A percentile compares a stretch with the other conserved stretches of the same genome.
Evolutionary conservation across 139 green algal species (phyloP).

Genomic region (Tetraselmis striata): DNA sequence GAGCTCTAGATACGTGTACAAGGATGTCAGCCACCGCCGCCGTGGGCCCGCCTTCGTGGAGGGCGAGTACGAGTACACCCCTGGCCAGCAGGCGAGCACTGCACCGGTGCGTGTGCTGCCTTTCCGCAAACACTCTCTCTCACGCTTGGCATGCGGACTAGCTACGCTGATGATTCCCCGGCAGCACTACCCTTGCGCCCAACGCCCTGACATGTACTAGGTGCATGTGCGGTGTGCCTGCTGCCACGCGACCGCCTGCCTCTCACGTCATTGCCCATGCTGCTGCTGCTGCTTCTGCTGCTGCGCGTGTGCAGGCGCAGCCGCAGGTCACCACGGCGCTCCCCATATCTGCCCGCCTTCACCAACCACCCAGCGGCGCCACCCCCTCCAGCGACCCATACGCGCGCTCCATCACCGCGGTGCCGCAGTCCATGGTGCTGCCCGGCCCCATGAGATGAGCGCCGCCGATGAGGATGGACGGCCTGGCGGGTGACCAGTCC

Average conservation of each 20-base stretch:
- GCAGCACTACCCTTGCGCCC: too few species aligned
- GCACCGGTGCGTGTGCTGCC: too few species aligned
- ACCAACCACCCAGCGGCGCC: neutral
- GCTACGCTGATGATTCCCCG: too few species aligned
- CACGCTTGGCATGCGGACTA: too few species aligned
- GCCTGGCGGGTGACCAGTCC: too few species aligned
- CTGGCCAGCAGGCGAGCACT: neutral
- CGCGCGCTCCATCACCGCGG: neutral
- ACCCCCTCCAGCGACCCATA: neutral
- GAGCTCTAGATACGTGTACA: neutral
- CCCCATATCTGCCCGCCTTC: neutral
- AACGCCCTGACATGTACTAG: too few species aligned
- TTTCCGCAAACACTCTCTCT: too few species aligned
- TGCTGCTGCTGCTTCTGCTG: too few species aligned
- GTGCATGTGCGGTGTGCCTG: too few species aligned
- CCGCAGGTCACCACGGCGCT: neutral
- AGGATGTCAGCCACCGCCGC: neutral
- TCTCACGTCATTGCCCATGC: too few species aligned
- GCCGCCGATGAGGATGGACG: neutral
- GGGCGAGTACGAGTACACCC: neutral
- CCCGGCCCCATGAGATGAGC: neutral
- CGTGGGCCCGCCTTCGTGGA: neutral
- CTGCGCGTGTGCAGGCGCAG: neutral
- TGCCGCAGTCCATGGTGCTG: neutral
- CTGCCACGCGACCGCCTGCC: too few species aligned